Conservation (phyloP, 75 land plant species). For the Adiantum capillusveneris region DNA sequence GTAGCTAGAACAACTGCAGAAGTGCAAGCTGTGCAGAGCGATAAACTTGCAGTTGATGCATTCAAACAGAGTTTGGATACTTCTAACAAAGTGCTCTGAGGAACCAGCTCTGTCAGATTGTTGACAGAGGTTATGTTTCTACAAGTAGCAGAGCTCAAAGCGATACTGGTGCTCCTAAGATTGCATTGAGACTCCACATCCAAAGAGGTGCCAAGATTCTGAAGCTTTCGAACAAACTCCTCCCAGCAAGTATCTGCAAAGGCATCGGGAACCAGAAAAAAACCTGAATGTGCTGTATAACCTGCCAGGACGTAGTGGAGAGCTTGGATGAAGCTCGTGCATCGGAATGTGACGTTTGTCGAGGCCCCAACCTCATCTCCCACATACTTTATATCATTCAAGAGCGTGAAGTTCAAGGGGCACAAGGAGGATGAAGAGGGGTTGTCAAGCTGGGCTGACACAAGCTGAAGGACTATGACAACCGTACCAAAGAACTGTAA, state of each 20-base stretch:
- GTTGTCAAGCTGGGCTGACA: no score
- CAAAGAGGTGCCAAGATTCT: background rate
- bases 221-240: constrained; percentile 21
- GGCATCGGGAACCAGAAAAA: constrained; percentile 40
- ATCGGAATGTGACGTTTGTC: constrained; percentile 13
- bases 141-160: no score
- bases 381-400: background rate
- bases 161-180: constrained; percentile 28
- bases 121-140: no score
- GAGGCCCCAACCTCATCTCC: background rate
- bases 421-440: no score
- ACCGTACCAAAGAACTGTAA: no score
- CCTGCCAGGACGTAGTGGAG: constrained; percentile 42
- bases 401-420: no score
- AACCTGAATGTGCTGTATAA: constrained; percentile 27
- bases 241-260: constrained; percentile 47
- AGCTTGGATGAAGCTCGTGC: constrained; percentile 33
- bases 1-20: constrained; percentile 12
- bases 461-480: no score
- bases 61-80: no score
- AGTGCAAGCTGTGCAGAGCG: no score
- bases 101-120: no score
- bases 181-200: constrained; percentile 32
- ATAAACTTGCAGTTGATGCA: no score
- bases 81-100: no score